Evolutionary conservation across 371 early-diverging fungal species (phyloP).

Genomic region (Syncephalastrum contaminatum): DNA sequence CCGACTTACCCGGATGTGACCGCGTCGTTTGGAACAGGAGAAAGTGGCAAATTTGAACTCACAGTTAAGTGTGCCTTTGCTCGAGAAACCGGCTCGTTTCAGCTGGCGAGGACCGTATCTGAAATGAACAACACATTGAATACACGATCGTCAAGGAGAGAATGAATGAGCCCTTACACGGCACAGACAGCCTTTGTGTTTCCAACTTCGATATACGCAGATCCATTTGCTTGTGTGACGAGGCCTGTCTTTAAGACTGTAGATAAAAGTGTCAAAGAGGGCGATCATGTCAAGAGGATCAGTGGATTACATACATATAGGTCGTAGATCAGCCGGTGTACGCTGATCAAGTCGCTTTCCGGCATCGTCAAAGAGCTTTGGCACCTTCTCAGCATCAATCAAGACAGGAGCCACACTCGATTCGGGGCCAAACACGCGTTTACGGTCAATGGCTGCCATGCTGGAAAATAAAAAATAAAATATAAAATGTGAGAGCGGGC

Average conservation of each 20-base stretch:
- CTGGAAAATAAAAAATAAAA: background rate
- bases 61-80: constrained; percentile 70
- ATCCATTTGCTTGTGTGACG: constrained; percentile 85
- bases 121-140: background rate
- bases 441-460: constrained; percentile 59
- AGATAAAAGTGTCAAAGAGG: background rate
- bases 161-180: constrained; percentile 62
- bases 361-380: constrained; percentile 20
- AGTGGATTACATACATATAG: constrained; percentile 50
- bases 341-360: constrained; percentile 57
- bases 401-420: constrained; percentile 68
- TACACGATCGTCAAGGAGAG: background rate
- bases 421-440: constrained; percentile 76
- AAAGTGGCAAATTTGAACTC: constrained; percentile 92
- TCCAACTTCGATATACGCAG: constrained; percentile 87
- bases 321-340: constrained; percentile 57
- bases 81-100: constrained; percentile 56
- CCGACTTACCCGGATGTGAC: constrained; percentile 50
- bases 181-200: constrained; percentile 88
- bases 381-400: constrained; percentile 28
- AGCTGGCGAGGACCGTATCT: constrained; percentile 79
- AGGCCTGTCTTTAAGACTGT: constrained; percentile 81
- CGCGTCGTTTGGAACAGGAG: constrained; percentile 71
- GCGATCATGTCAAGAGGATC: constrained; percentile 1
- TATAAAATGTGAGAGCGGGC: too few relatives aligned